Evolutionary conservation across 2,329 filamentous ascomycete species (phyloP).

Genomic region (Iodosphaeria phyllophila): DNA sequence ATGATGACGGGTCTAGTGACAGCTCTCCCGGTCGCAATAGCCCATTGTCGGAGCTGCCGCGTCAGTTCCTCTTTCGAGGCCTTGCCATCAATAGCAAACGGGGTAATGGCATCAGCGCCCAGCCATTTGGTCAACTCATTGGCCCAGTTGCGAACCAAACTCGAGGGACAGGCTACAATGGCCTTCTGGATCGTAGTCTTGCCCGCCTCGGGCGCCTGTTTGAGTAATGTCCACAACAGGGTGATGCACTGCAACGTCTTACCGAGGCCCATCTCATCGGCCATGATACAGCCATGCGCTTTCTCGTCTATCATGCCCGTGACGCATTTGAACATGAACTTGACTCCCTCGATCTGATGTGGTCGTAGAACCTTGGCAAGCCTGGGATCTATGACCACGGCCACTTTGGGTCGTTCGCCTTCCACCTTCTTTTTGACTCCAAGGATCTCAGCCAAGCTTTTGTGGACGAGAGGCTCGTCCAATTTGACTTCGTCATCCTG

Average conservation of each 20-base stretch:
- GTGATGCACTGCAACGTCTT: conserved; percentile 97
- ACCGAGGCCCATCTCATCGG: conserved; percentile 94
- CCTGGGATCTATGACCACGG: conserved; percentile 86
- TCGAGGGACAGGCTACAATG: conserved; percentile 91
- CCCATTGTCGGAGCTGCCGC: conserved; percentile 84
- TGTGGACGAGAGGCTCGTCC: conserved; percentile 73
- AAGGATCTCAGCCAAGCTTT: conserved; percentile 85
- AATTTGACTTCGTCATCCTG: conserved; percentile 29
- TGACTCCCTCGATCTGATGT: conserved; percentile 95
- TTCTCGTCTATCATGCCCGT: conserved; percentile 90
- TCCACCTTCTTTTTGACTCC: conserved; percentile 84
- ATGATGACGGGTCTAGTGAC: conserved; percentile 89
- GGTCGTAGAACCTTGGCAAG: conserved; percentile 80
- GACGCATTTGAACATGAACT: conserved; percentile 88
- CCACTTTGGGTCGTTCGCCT: conserved; percentile 68
- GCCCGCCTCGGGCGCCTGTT: conserved; percentile 90
- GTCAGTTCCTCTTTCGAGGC: conserved; percentile 86
- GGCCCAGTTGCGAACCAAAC: conserved; percentile 93
- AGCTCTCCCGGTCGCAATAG: conserved; percentile 72
- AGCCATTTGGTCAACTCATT: conserved; percentile 97
- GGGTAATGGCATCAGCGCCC: conserved; percentile 72
- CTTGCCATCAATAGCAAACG: conserved; percentile 94
- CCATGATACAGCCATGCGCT: conserved; percentile 97
- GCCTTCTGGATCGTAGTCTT: conserved; percentile 90
- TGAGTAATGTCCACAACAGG: conserved; percentile 88